phyloP scores from a whole-genome alignment of 176 grass and related monocot species.

The Tillandsia fasciculata region DNA sequence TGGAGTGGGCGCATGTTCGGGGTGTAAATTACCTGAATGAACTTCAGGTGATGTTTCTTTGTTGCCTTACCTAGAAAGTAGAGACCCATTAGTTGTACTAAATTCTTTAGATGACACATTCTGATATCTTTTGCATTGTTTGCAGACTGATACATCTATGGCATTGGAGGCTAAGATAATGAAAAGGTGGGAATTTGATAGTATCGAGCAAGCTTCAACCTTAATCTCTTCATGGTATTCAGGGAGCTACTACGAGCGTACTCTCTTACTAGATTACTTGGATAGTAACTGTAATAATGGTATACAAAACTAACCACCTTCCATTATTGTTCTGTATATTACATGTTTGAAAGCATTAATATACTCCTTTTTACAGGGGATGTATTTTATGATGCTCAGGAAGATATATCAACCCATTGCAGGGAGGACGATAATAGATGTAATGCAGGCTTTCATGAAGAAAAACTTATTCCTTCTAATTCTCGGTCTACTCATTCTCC shows the following conservation, averaged over 20 bases:
- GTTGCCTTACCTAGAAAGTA: conserved; percentile 1
- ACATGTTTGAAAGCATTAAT: conserved; percentile 22
- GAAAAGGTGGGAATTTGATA: conserved; percentile 97
- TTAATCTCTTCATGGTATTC: conserved; percentile 60
- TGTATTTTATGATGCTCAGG: conserved; percentile 73
- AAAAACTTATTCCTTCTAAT: conserved; percentile 18
- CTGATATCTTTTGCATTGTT: background rate
- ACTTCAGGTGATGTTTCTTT: conserved; percentile 58
- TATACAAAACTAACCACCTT: conserved; percentile 20
- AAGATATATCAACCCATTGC: conserved; percentile 26
- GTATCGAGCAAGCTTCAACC: conserved; percentile 68
- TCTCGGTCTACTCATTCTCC: conserved; percentile 22
- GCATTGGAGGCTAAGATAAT: conserved; percentile 73
- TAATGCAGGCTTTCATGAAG: conserved; percentile 10
- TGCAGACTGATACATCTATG: conserved; percentile 87
- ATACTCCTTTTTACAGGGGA: conserved; percentile 40
- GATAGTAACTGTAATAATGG: conserved; percentile 51
- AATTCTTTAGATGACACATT: no score
- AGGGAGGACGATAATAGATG: conserved; percentile 21
- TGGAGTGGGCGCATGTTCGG: conserved; percentile 71
- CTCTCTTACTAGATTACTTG: conserved; percentile 54
- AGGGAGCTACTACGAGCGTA: conserved; percentile 40
- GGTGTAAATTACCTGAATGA: conserved; percentile 96
- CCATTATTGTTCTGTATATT: conserved; percentile 17
- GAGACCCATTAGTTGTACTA: no score